Conservation (phyloP, 495 filamentous ascomycete species). For the Aspergillus kassunensis region DNA sequence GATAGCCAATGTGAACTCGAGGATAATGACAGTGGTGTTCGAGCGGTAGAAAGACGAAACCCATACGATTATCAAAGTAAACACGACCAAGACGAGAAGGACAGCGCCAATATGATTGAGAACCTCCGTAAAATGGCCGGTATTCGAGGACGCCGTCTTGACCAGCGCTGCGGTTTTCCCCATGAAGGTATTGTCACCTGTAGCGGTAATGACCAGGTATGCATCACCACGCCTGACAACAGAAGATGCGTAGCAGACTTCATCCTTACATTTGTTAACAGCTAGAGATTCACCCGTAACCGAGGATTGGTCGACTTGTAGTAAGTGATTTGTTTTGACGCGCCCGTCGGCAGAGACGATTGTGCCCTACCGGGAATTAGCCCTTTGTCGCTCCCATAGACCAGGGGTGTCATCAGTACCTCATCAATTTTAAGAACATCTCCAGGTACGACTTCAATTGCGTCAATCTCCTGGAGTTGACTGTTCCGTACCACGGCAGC, state of each 20-base stretch:
- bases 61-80: constrained; percentile 81
- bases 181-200: constrained; percentile 84
- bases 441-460: constrained; percentile 78
- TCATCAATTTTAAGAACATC: constrained; percentile 88
- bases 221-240: constrained; percentile 86
- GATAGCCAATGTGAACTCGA: constrained; percentile 79
- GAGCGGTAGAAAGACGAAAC: constrained; percentile 82
- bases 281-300: constrained; percentile 92
- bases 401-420: constrained; percentile 28
- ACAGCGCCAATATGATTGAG: constrained; percentile 73
- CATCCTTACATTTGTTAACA: constrained; percentile 78
- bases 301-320: constrained; percentile 89
- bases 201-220: constrained; percentile 74
- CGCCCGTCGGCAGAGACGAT: constrained; percentile 87
- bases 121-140: constrained; percentile 86
- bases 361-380: constrained; percentile 52
- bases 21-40: constrained; percentile 66
- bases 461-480: constrained; percentile 64
- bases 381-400: not conserved
- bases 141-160: constrained; percentile 62
- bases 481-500: constrained; percentile 80
- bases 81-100: constrained; percentile 73
- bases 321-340: constrained; percentile 70
- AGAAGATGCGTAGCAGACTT: constrained; percentile 78
- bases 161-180: constrained; percentile 85